These are phyloP conservation scores for Trypanosoma melophagium DNA, from an alignment of 208 protist genomes.

Conservation along the genomic window DNA sequence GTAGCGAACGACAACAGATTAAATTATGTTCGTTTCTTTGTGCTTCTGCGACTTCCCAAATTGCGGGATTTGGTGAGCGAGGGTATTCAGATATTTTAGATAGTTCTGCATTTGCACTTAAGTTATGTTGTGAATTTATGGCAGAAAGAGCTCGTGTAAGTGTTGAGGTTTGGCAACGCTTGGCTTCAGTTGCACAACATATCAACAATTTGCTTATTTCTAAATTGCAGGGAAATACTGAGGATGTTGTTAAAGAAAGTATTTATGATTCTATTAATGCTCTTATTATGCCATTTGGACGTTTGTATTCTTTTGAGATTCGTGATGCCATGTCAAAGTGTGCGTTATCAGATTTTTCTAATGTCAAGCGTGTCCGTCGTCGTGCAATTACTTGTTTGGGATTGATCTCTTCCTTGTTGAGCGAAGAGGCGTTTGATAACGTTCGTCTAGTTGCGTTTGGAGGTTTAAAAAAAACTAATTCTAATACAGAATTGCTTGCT, in stretches of 20 bases:
- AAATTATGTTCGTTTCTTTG: conserved; percentile 37
- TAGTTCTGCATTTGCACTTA: conserved; percentile 48
- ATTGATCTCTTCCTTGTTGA: conserved; percentile 13
- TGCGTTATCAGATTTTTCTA: conserved; percentile 18
- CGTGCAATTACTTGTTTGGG: conserved; percentile 20
- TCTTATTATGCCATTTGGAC: conserved; percentile 24
- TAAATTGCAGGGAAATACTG: conserved; percentile 2
- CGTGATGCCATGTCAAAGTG: conserved; percentile 17
- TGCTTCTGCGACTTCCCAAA: conserved; percentile 16
- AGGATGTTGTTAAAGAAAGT: conserved; percentile 6
- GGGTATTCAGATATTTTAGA: conserved; percentile 38
- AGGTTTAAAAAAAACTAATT: neutral
- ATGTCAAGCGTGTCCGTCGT: conserved; percentile 1
- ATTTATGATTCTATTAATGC: conserved; percentile 18
- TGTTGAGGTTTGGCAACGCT: conserved; percentile 44
- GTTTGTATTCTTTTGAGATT: conserved; percentile 14
- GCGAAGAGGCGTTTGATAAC: conserved; percentile 9
- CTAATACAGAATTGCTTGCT: neutral
- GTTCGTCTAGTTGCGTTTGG: neutral
- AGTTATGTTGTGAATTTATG: conserved; percentile 39
- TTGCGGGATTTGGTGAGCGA: conserved; percentile 20
- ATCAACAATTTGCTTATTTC: conserved; percentile 16
- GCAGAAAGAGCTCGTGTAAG: conserved; percentile 37
- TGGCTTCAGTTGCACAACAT: conserved; percentile 9
- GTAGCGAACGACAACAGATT: conserved; percentile 31